Base-by-base conservation (phyloP, 2,329 filamentous ascomycete species). In the Nakataea oryzae region DNA sequence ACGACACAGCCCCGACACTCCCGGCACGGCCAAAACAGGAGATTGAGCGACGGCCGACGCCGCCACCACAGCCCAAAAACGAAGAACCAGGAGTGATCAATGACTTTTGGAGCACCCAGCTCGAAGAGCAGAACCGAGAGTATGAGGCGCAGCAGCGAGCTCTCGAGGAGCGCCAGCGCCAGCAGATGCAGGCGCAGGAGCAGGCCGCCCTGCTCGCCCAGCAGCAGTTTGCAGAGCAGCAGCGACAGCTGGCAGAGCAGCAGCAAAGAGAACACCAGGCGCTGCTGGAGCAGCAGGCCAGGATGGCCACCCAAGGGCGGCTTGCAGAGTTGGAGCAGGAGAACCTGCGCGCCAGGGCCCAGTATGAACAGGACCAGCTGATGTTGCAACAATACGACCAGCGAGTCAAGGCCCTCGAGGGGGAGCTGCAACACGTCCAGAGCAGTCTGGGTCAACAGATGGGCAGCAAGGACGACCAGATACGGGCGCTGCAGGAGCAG, bases 311-410 rank as follows among this genome's bases (percentile, higher is more conserved):
- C 0, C 93, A 97, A 72, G 95, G 95, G 54, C 88, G 92, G n/a
- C 81, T 99, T 69, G 95, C 93, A 1, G 95, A 99, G 76, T 80
- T 99, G 59, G 93, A 99, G 76, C 90, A 89, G 63, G 93, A 97
- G 76, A 97, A 99, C 68, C 79, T 99, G 29, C 93, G 95, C 69
- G 95, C 95, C 4, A 86, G 95, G 55, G 91, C 93, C 11, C 95
- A 97, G 74, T 97, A 97, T 72, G 93, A 97, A 74, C 89, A 89
- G n/a, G 93, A 99, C 72, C 95, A 97, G 76, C 80, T 99, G 55
- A 91, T 97, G 89, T 81, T 99, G 56, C 91, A 97, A 74, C 93
- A 97, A 72, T 99, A 97, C 72, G 95, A 99, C 67, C 88, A 91
- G 71, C 86, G 93, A 64, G 92, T 99, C 71, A 97, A 97, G 78